Evolutionary conservation across 192 early-diverging fungal genomes (phyloP), one percentile per base, ranked within the genome.

Genomic region (Fimicolochytrium jonesii): DNA sequence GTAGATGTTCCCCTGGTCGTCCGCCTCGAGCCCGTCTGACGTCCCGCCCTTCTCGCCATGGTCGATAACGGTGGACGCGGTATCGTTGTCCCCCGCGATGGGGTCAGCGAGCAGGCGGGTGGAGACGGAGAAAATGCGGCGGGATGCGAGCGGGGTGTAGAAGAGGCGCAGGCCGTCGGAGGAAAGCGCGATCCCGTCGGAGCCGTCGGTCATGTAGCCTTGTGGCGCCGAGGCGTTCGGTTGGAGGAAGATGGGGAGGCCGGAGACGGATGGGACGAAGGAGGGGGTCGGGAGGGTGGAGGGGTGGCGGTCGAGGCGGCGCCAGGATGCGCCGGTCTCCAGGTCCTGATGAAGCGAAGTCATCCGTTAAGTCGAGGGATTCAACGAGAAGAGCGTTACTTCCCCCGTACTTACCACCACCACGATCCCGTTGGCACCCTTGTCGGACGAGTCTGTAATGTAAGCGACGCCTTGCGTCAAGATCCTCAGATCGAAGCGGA

Each of bases 381-480:
- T n/a, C n/a, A n/a, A n/a, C n/a, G n/a, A n/a, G n/a, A n/a, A n/a
- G n/a, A n/a, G n/a, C n/a, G n/a, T n/a, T n/a, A n/a, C n/a, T n/a
- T n/a, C n/a, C n/a, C n/a, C n/a, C 9, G 37, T 41, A n/a, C 9
- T 11, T 9, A 41, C 9, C 1, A 34, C 53, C 15, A 55, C 53
- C 17, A 55, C 53, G 15, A 55, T 33, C 10, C 25, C 29, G 15
- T 9, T 35, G 53, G 18, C 17, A 9, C 29, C 33, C 17, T 28
- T 29, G 29, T 55, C 53, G 53, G 53, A 55, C 13, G 53, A 55
- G 53, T 55, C 53, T 13, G 26, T 55, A n/a, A 55, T 55, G 33
- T 55, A 55, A 11, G 53, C 53, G 29, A 35, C 33, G n/a, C 53
- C 53, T 33, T 55, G 28, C 13, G 53, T 11, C 29, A 28, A 1